Percentiles rank a stretch among this genome's conserved stretches.
These are phyloP conservation scores for Solanum rostratum DNA, from an alignment of 257 asterid genomes.

Conservation along the genomic window DNA sequence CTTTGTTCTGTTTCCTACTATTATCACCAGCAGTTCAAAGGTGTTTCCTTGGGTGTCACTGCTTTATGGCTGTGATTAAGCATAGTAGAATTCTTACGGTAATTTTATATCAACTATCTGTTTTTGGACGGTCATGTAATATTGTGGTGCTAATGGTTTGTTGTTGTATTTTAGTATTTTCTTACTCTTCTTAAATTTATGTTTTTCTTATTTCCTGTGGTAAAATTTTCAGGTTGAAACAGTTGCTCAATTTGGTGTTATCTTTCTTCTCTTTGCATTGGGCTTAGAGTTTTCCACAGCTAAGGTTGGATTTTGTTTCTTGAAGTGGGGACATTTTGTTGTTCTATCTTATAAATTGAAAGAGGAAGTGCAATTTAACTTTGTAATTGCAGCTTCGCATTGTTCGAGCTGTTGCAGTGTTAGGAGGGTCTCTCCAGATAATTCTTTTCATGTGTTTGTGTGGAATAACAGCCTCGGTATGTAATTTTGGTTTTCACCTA, in stretches of 20 bases:
- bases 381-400: slow-evolving; percentile 53
- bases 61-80: neutral
- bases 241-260: slow-evolving; percentile 83
- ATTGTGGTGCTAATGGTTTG: neutral
- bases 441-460: slow-evolving; percentile 75
- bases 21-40: neutral
- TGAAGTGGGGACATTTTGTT: neutral
- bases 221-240: slow-evolving; percentile 60
- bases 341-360: neutral
- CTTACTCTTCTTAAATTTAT: neutral
- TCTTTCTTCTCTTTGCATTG: slow-evolving; percentile 79
- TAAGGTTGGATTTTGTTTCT: slow-evolving; percentile 40
- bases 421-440: slow-evolving; percentile 82
- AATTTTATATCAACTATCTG: neutral
- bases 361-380: neutral
- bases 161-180: neutral
- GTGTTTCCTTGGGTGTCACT: neutral
- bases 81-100: neutral
- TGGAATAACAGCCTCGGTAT: slow-evolving; percentile 70
- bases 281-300: slow-evolving; percentile 82
- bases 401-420: slow-evolving; percentile 71
- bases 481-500: slow-evolving; percentile 9
- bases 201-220: slow-evolving; percentile 4
- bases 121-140: neutral
- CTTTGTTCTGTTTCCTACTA: neutral